Evolutionary conservation across 2,329 filamentous ascomycete species (phyloP).

Genomic region (Cytospora mali): DNA sequence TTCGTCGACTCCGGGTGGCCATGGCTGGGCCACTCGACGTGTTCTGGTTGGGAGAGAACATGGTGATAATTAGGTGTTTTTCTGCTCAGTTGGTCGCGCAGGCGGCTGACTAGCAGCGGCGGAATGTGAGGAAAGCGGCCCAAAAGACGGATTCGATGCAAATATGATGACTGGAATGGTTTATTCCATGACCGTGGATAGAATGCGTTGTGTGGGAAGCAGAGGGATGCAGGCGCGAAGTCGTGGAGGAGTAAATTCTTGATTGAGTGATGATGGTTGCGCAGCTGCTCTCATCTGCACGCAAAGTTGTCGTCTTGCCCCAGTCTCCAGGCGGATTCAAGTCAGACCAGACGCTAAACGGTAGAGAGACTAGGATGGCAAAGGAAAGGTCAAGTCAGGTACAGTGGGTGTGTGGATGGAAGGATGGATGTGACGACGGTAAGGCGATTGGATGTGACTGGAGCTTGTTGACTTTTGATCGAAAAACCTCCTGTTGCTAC

Average conservation of each 20-base stretch:
- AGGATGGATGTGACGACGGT: conserved; percentile 14
- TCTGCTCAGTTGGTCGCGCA: conserved; percentile 19
- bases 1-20: conserved; percentile 62
- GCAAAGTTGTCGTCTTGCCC: conserved; percentile 19
- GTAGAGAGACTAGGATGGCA: conserved; percentile 13
- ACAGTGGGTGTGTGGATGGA: conserved; percentile 4
- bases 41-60: conserved; percentile 60
- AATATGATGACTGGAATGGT: conserved; percentile 1
- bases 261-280: conserved; percentile 17
- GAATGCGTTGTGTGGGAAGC: conserved; percentile 5
- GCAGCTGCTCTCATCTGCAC: conserved; percentile 15
- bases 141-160: conserved; percentile 12
- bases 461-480: conserved; percentile 36
- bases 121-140: neutral
- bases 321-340: neutral
- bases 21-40: conserved; percentile 56
- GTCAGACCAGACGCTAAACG: neutral
- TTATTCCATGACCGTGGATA: conserved; percentile 26
- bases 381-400: conserved; percentile 14
- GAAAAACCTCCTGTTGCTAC: conserved; percentile 32
- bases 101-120: conserved; percentile 7
- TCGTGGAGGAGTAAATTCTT: conserved; percentile 23
- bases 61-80: conserved; percentile 37
- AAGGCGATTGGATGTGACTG: conserved; percentile 34
- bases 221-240: conserved; percentile 17